Conservation (phyloP, 352 stramenopile species). For the Phytophthora cryptogea region DNA sequence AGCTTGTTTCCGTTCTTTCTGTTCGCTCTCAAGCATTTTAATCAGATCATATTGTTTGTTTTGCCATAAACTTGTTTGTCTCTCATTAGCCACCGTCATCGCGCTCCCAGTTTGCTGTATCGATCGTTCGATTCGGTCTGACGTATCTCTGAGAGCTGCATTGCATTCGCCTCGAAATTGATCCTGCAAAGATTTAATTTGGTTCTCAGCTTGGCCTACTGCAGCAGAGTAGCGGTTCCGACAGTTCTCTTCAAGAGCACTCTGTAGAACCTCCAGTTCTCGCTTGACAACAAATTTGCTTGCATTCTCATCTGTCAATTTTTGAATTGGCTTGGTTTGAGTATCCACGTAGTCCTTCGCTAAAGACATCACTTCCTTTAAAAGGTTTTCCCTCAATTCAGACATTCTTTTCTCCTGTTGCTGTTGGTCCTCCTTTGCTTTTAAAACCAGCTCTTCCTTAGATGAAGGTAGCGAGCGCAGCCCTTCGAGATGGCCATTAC, state of each 20-base stretch:
- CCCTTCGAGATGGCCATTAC: slow-evolving; percentile 6
- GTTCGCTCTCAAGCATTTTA: slow-evolving; percentile 47
- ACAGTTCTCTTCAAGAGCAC: slow-evolving; percentile 25
- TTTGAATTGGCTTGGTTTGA: slow-evolving; percentile 18
- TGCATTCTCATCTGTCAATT: slow-evolving; percentile 15
- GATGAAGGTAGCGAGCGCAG: slow-evolving; percentile 4
- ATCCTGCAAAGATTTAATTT: slow-evolving; percentile 21
- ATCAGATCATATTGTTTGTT: slow-evolving; percentile 37
- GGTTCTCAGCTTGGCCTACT: slow-evolving; percentile 13
- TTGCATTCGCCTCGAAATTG: slow-evolving; percentile 24
- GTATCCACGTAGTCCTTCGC: slow-evolving; percentile 28
- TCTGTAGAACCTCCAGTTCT: slow-evolving; percentile 26
- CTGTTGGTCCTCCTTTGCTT: slow-evolving; percentile 25
- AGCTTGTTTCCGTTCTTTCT: slow-evolving; percentile 49
- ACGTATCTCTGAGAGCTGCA: slow-evolving; percentile 9
- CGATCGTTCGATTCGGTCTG: slow-evolving; percentile 18
- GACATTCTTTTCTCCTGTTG: slow-evolving; percentile 27
- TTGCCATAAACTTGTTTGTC: slow-evolving; percentile 28
- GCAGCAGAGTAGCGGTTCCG: slow-evolving; percentile 15
- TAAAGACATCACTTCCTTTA: slow-evolving; percentile 22
- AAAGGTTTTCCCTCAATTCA: slow-evolving; percentile 20
- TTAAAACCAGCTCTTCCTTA: slow-evolving; percentile 26
- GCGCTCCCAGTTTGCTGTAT: slow-evolving; percentile 24
- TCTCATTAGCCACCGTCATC: slow-evolving; percentile 28
- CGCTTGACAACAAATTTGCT: slow-evolving; percentile 22